Percentiles rank a stretch among this genome's conserved stretches.
phyloP scores from a whole-genome alignment of 2,329 filamentous ascomycete genomes.

The Trichoderma sp. region DNA sequence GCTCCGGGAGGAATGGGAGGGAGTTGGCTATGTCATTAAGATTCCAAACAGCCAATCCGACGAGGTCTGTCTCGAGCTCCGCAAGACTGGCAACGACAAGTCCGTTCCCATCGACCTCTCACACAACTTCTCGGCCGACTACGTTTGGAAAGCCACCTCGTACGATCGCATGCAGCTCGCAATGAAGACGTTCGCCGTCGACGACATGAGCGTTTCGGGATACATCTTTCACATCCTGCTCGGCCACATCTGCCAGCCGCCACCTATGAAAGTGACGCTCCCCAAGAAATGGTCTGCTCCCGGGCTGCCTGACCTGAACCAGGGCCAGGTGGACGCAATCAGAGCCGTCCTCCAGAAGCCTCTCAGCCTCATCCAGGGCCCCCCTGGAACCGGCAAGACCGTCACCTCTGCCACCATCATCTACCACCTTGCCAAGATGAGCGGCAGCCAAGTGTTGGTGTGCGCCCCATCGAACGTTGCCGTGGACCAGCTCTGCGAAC shows the following conservation, averaged over 20 bases:
- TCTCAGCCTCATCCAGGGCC: constrained; percentile 92
- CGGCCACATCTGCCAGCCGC: constrained; percentile 90
- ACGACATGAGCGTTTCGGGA: constrained; percentile 97
- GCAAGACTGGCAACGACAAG: constrained; percentile 94
- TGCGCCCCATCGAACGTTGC: constrained; percentile 98
- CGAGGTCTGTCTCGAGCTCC: constrained; percentile 91
- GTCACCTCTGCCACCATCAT: constrained; percentile 99
- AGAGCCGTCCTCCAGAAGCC: constrained; percentile 93
- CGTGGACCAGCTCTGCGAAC: constrained; percentile 96
- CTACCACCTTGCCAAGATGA: constrained; percentile 94
- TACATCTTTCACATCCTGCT: constrained; percentile 98
- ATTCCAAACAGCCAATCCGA: constrained; percentile 99
- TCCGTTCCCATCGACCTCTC: constrained; percentile 94
- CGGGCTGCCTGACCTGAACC: constrained; percentile 89
- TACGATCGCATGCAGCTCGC: constrained; percentile 99
- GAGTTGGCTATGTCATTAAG: constrained; percentile 98
- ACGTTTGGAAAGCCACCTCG: constrained; percentile 99
- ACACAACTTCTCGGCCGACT: constrained; percentile 97
- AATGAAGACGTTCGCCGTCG: constrained; percentile 98
- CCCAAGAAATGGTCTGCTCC: constrained; percentile 97
- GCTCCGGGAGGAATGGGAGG: constrained; percentile 89
- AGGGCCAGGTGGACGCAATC: constrained; percentile 93
- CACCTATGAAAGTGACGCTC: constrained; percentile 92
- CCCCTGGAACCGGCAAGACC: constrained; percentile 96
- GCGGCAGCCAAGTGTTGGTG: constrained; percentile 89